phyloP scores from a whole-genome alignment of 768 basidiomycete genomes.

The Ephemerocybe angulata region DNA sequence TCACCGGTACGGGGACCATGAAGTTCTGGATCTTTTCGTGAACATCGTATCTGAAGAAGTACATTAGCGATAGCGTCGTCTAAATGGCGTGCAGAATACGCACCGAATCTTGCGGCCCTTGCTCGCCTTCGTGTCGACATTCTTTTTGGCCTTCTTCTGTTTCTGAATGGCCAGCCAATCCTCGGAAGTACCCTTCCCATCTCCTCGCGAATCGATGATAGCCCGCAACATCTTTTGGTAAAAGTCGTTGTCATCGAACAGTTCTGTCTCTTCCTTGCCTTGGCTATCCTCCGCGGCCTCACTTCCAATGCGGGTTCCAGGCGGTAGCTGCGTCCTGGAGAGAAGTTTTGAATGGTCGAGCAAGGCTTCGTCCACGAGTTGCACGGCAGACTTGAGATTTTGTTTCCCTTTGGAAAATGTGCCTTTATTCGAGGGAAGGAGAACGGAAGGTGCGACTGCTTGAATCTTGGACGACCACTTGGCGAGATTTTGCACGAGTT shows the following conservation, averaged over 20 bases:
- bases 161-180: constrained; percentile 67
- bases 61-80: constrained; percentile 4
- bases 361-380: constrained; percentile 76
- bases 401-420: constrained; percentile 60
- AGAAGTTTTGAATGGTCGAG: constrained; percentile 55
- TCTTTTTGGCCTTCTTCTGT: constrained; percentile 73
- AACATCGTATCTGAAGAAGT: constrained; percentile 68
- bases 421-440: constrained; percentile 66
- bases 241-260: constrained; percentile 89
- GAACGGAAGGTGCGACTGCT: constrained; percentile 78
- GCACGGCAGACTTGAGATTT: constrained; percentile 59
- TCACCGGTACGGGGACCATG: constrained; percentile 80
- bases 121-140: constrained; percentile 93
- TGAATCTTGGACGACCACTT: constrained; percentile 98
- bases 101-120: constrained; percentile 92
- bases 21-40: constrained; percentile 97
- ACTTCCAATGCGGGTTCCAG: constrained; percentile 39
- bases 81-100: constrained; percentile 14
- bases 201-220: constrained; percentile 68
- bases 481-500: constrained; percentile 70
- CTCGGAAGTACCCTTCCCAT: constrained; percentile 39
- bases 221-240: constrained; percentile 91
- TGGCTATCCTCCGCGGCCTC: constrained; percentile 31
- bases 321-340: constrained; percentile 56
- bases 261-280: constrained; percentile 35